Conservation (phyloP, 1,284 basidiomycete species). For the Tranzscheliella williamsii region DNA sequence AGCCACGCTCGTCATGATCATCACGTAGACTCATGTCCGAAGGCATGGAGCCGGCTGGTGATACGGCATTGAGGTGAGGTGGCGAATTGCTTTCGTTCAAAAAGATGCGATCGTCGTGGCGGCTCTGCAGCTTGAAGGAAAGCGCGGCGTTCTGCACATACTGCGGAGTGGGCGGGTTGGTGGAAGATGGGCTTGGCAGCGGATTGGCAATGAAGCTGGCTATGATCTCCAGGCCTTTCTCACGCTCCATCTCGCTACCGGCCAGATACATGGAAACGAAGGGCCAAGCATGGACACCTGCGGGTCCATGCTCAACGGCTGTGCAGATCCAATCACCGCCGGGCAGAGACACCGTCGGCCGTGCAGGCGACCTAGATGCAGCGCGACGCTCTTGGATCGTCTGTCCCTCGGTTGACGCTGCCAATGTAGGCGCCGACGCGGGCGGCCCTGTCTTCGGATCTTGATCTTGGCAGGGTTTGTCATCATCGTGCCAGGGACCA, state of each 20-base stretch:
- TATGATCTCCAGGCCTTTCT: slow-evolving; percentile 51
- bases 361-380: slow-evolving; percentile 21
- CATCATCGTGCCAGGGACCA: neutral
- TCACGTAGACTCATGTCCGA: slow-evolving; percentile 33
- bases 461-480: slow-evolving; percentile 23
- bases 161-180: slow-evolving; percentile 8
- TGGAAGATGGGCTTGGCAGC: slow-evolving; percentile 9
- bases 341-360: neutral
- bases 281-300: slow-evolving; percentile 59
- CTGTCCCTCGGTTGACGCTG: neutral
- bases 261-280: slow-evolving; percentile 58
- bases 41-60: slow-evolving; percentile 48
- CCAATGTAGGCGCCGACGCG: neutral
- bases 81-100: slow-evolving; percentile 11
- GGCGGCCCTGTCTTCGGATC: slow-evolving; percentile 1
- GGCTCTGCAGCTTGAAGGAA: slow-evolving; percentile 8
- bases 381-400: slow-evolving; percentile 28
- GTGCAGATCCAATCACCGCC: slow-evolving; percentile 37
- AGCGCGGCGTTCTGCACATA: slow-evolving; percentile 2
- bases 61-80: slow-evolving; percentile 33
- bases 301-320: slow-evolving; percentile 49
- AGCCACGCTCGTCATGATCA: slow-evolving; percentile 20
- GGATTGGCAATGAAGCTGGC: slow-evolving; percentile 46
- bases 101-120: slow-evolving; percentile 1
- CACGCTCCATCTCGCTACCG: slow-evolving; percentile 46